phyloP scores from a whole-genome alignment of 1,284 basidiomycete genomes.

The Coniophora puteana region DNA sequence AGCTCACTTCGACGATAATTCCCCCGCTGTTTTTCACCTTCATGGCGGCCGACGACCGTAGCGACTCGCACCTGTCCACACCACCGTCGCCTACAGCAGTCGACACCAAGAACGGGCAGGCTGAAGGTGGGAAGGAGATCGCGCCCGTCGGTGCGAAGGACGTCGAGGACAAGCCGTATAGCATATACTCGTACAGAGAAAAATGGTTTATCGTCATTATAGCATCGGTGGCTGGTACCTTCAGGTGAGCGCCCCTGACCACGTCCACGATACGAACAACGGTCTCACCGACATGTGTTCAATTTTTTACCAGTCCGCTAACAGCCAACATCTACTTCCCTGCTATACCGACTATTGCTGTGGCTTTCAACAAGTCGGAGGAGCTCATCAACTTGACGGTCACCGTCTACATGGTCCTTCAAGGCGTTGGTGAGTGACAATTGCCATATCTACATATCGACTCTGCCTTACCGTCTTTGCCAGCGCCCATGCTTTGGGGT shows the following conservation, averaged over 20 bases:
- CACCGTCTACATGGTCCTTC: constrained; percentile 51
- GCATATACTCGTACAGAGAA: constrained; percentile 47
- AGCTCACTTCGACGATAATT: too few relatives aligned
- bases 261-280: neutral
- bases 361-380: constrained; percentile 35
- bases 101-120: too few relatives aligned
- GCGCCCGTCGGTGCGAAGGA: neutral
- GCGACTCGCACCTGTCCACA: too few relatives aligned
- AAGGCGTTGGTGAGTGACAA: constrained; percentile 39
- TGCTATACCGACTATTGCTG: constrained; percentile 43
- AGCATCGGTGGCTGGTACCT: constrained; percentile 49
- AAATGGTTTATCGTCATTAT: constrained; percentile 63
- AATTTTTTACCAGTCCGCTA: constrained; percentile 31
- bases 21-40: too few relatives aligned
- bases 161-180: constrained; percentile 34
- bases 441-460: neutral
- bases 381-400: constrained; percentile 50
- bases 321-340: constrained; percentile 53
- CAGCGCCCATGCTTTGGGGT: constrained; percentile 31
- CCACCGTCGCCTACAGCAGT: too few relatives aligned
- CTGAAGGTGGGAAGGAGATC: too few relatives aligned
- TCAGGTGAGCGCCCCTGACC: constrained; percentile 44
- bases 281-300: neutral
- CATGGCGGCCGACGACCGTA: too few relatives aligned
- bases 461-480: neutral